These are phyloP conservation scores for Tetracladium setigerum DNA, from an alignment of 495 filamentous ascomycete genomes.

Conservation along the genomic window DNA sequence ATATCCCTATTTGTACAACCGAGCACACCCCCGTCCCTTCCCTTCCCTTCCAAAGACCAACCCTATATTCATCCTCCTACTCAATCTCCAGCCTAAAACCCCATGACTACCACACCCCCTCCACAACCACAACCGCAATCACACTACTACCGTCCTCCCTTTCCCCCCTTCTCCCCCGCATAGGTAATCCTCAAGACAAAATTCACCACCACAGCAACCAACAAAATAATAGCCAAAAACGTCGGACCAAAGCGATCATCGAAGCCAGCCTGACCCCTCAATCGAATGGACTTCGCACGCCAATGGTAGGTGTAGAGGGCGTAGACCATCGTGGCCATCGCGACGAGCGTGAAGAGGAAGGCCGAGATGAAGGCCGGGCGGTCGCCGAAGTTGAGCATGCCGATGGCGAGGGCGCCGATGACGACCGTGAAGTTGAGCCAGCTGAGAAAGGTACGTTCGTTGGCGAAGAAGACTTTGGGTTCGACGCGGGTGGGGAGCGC, in stretches of 20 bases:
- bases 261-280: slow-evolving; percentile 88
- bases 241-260: slow-evolving; percentile 94
- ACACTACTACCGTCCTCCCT: neutral
- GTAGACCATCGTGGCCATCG: slow-evolving; percentile 93
- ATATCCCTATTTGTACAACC: too few relatives aligned
- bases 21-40: too few relatives aligned
- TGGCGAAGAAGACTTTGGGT: slow-evolving; percentile 99
- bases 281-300: slow-evolving; percentile 86
- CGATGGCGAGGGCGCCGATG: slow-evolving; percentile 88
- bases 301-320: slow-evolving; percentile 94
- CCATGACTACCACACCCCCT: neutral
- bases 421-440: slow-evolving; percentile 99
- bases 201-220: slow-evolving; percentile 86
- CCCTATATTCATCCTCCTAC: neutral
- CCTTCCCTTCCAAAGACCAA: neutral
- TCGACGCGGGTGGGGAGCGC: slow-evolving; percentile 96
- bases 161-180: slow-evolving; percentile 11
- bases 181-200: slow-evolving; percentile 70
- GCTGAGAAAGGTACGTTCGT: slow-evolving; percentile 96
- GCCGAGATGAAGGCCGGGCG: slow-evolving; percentile 85
- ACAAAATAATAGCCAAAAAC: slow-evolving; percentile 72
- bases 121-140: neutral
- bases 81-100: too few relatives aligned
- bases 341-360: slow-evolving; percentile 86
- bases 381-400: slow-evolving; percentile 97